These are phyloP conservation scores for Boletales sp. DNA, from an alignment of 768 basidiomycete species.

Conservation along the genomic window DNA sequence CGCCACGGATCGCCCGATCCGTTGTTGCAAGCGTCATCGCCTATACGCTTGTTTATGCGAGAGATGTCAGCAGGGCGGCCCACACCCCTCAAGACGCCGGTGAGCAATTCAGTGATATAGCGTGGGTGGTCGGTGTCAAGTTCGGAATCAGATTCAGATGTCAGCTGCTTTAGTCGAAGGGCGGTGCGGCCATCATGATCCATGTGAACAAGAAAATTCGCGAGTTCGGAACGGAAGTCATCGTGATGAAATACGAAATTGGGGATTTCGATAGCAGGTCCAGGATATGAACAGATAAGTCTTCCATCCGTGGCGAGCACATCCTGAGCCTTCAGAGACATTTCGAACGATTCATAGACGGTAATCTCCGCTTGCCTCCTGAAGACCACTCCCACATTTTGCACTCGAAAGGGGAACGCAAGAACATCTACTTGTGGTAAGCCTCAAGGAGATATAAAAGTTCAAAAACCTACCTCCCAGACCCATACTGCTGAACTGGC, in stretches of 20 bases:
- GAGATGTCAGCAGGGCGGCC: conserved; percentile 14
- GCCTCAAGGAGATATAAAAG: neutral
- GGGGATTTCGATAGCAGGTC: conserved; percentile 38
- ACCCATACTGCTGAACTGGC: conserved; percentile 16
- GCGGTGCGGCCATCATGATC: conserved; percentile 28
- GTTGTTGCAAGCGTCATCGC: conserved; percentile 25
- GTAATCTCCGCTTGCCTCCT: conserved; percentile 17
- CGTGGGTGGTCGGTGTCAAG: conserved; percentile 32
- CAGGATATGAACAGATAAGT: conserved; percentile 43
- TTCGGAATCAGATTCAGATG: conserved; percentile 25
- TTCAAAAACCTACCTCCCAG: conserved; percentile 17
- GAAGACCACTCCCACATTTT: conserved; percentile 47
- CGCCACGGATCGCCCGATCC: conserved; percentile 29
- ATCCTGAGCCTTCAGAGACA: conserved; percentile 29
- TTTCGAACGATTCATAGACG: conserved; percentile 35
- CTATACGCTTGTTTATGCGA: conserved; percentile 31
- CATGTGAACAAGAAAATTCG: conserved; percentile 35
- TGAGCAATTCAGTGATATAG: conserved; percentile 45
- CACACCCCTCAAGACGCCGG: conserved; percentile 41
- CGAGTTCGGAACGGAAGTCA: conserved; percentile 34
- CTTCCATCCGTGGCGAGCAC: conserved; percentile 40
- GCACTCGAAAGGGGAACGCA: conserved; percentile 37
- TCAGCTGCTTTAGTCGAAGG: conserved; percentile 7
- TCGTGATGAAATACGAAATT: conserved; percentile 23
- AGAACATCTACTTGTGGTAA: conserved; percentile 31